These are phyloP conservation scores for Tillandsia fasciculata DNA, from an alignment of 176 grass and related monocot genomes.

Conservation along the genomic window DNA sequence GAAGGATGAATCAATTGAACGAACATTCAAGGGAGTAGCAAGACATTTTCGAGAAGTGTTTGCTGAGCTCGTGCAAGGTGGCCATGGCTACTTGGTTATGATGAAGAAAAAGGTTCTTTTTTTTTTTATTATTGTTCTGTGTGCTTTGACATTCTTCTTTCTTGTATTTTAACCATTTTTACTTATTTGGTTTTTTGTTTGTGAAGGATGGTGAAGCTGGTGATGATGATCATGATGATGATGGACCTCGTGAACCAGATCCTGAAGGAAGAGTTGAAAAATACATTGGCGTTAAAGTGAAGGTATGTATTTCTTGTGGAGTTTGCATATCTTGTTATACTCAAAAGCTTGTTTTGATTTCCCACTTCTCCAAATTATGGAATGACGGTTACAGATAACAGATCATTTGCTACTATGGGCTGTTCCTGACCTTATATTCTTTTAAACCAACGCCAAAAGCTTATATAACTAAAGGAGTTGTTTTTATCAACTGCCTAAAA, in stretches of 20 bases:
- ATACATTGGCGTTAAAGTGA: constrained; percentile 95
- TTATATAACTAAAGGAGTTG: neutral
- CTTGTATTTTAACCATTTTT: too few relatives aligned
- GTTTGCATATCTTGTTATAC: neutral
- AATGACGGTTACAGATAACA: neutral
- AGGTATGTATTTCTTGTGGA: constrained; percentile 28
- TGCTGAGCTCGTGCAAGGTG: constrained; percentile 88
- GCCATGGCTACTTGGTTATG: constrained; percentile 90
- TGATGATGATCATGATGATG: constrained; percentile 84
- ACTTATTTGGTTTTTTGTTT: constrained; percentile 11
- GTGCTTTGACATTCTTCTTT: neutral
- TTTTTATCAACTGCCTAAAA: neutral
- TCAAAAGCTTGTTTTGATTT: neutral
- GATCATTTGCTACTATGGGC: neutral
- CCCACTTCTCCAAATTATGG: too few relatives aligned
- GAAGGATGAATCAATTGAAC: constrained; percentile 98
- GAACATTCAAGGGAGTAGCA: constrained; percentile 98
- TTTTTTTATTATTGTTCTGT: constrained; percentile 1
- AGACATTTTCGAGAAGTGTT: constrained; percentile 95
- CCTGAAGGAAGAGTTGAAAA: constrained; percentile 94
- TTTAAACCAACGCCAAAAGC: neutral
- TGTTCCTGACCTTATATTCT: neutral
- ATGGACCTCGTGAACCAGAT: constrained; percentile 57
- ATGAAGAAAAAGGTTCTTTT: constrained; percentile 89
- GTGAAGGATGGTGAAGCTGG: constrained; percentile 71